Evolutionary conservation across 768 basidiomycete species (phyloP), one percentile per base, ranked within the genome.

Genomic region (Kwoniella botswanensis): DNA sequence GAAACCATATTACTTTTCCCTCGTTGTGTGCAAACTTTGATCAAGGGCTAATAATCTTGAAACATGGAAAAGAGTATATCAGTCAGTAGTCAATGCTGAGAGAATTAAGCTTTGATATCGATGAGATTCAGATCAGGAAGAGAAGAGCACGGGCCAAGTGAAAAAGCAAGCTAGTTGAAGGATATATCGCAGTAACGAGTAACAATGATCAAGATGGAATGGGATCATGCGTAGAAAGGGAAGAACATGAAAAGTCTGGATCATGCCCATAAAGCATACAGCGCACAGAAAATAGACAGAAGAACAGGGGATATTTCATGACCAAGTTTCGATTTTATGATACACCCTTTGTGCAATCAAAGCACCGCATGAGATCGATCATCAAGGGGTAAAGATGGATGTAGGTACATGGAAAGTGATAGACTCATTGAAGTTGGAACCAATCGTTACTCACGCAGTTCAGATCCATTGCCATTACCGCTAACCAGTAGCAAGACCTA

Each of bases 1-100:
- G 64, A 65, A 4, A 57, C 55, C 64, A 65, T 65, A n/a, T 26
- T 50, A 10, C 4, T 43, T n/a, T 42, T 60, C 18, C 43, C 21
- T 46, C 35, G 35, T 50, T 44, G 12, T 63, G 6, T 11, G 10
- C 15, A 55, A 22, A 12, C 12, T 55, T 55, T 11, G 21, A 55
- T 24, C 21, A 5, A 55, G 24, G 54, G 24, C 54, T 55, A 55
- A 11, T 22, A 21, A 21, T 24, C 54, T n/a, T 21, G 54, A 55
- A 55, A 55, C 54, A 55, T 18, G 15, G n/a, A 55, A 55, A 24
- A 55, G 21, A 52, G 50, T 55, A 55, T n/a, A 55, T 24, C 24
- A 24, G n/a, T 35, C 35, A 15, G 17, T 15, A 15, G 46, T 50
- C 46, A 50, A 18, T 50, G 46, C 17, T 35, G 35, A 35, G 46